These are phyloP conservation scores for Neofusicoccum sp. DNA, from an alignment of 2,329 filamentous ascomycete species.

Conservation along the genomic window DNA sequence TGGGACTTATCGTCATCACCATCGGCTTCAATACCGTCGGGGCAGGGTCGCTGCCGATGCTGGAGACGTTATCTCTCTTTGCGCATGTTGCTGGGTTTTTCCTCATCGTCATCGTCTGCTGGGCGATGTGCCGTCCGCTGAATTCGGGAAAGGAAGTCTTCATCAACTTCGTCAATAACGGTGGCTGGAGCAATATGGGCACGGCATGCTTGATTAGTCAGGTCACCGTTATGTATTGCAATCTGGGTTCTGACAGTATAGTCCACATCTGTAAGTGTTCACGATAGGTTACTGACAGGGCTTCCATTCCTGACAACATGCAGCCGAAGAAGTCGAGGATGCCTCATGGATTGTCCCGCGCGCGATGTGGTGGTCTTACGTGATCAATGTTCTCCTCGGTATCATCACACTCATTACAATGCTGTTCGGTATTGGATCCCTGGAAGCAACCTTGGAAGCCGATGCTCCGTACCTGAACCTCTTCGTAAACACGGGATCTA, in stretches of 20 bases:
- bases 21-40: conserved; percentile 30
- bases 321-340: conserved; percentile 24
- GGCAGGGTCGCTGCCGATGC: conserved; percentile 25
- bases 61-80: conserved; percentile 28
- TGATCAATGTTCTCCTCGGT: conserved; percentile 23
- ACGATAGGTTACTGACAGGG: not conserved
- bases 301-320: not conserved
- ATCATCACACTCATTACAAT: conserved; percentile 26
- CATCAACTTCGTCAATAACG: conserved; percentile 23
- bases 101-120: conserved; percentile 28
- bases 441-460: conserved; percentile 25
- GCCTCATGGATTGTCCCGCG: conserved; percentile 22
- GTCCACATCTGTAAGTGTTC: conserved; percentile 24
- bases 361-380: conserved; percentile 26
- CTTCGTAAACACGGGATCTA: conserved; percentile 23
- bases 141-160: conserved; percentile 23
- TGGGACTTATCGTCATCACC: conserved; percentile 28
- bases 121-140: conserved; percentile 26
- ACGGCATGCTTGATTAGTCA: conserved; percentile 27
- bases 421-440: conserved; percentile 25
- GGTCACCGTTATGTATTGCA: conserved; percentile 27
- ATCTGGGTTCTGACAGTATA: conserved; percentile 22
- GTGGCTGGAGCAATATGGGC: conserved; percentile 27
- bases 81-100: conserved; percentile 29
- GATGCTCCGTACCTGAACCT: conserved; percentile 23